Base-by-base conservation (phyloP, 1,284 basidiomycete species). In the Leucoagaricus sp. region DNA sequence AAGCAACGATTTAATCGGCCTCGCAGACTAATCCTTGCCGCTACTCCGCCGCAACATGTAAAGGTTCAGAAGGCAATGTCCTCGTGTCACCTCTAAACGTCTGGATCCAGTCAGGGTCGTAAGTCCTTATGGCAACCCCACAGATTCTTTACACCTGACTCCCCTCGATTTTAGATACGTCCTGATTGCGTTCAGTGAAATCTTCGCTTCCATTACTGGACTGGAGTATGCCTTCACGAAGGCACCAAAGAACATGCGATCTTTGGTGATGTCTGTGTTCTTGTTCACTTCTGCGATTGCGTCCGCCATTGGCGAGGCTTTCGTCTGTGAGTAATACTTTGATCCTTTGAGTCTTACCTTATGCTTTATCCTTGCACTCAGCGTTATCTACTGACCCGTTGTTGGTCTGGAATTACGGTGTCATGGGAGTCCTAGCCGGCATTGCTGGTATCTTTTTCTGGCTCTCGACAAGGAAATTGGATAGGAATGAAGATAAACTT, bases 201-300 rank as follows among this genome's bases (percentile, higher is more conserved):
- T 96, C 66, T 82, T 96, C 51, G 91, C 92, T 1, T 91, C 88
- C 8, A 92, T 96, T 71, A 93, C 92, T 0, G 86, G 87, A 9
- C 77, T 90, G 62, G 93, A 96, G 71, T 94, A 94, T 69, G 93
- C 92, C 15, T 94, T 91, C 76, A 92, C 89, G 58, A 94, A 93
- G 68, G 87, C 88, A 8, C 89, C 91, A 10, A 84, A 78, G 72
- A 90, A 90, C 71, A 92, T 93, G 90, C 82, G 84, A n/a, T 88
- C 86, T 41, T 79, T 92, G 58, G 87, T 93, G 57, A 90, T 90
- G 85, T 73, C 82, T 40, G 63, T 87, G 23, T 90, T 84, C 76
- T 74, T 93, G 42, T 91, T 94, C 75, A 86, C 72, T 68, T 80
- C 69, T 34, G 89, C 90, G n/a, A 58, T 93, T 50, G 69, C 84